A percentile compares a stretch with the other conserved stretches of the same genome.
phyloP scores from a whole-genome alignment of 805 yeast genomes.

The Saccharomycopsis microspora region DNA sequence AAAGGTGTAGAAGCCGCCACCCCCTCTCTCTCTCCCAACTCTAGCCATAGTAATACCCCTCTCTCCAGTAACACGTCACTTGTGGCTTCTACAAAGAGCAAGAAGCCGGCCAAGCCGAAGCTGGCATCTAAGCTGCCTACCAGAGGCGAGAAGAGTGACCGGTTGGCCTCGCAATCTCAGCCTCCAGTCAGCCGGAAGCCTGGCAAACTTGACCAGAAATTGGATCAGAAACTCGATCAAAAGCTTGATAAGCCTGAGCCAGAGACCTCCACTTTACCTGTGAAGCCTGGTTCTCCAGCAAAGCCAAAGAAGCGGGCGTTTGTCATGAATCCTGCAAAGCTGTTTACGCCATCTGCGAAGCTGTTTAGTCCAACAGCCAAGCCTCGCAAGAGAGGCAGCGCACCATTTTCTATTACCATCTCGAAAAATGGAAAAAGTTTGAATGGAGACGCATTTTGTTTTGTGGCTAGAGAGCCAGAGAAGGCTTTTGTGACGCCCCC shows the following conservation, averaged over 20 bases:
- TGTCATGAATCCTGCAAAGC: conserved; percentile 49
- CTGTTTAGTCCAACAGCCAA: conserved; percentile 40
- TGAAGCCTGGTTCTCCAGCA: conserved; percentile 13
- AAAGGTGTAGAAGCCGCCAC: background rate
- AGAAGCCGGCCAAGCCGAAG: background rate
- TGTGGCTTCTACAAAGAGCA: background rate
- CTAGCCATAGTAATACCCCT: background rate
- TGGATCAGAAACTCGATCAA: no score
- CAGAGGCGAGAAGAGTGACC: background rate
- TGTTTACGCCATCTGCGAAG: conserved; percentile 29
- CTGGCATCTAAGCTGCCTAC: background rate
- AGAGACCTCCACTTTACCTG: conserved; percentile 3
- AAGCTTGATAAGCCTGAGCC: conserved; percentile 1
- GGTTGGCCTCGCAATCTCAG: background rate
- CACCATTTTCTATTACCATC: conserved; percentile 2
- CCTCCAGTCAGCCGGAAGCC: background rate
- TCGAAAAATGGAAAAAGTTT: conserved; percentile 4
- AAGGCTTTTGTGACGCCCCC: conserved; percentile 66
- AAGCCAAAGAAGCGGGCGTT: conserved; percentile 48
- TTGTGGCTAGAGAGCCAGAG: conserved; percentile 25
- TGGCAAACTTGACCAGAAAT: no score
- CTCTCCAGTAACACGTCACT: background rate
- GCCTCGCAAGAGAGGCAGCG: conserved; percentile 3
- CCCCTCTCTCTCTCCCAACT: background rate
- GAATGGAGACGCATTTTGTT: conserved; percentile 8